Percentiles rank a stretch among this genome's conserved stretches.
These are phyloP conservation scores for Coemansia furcata DNA, from an alignment of 192 early-diverging fungal genomes.

Conservation along the genomic window DNA sequence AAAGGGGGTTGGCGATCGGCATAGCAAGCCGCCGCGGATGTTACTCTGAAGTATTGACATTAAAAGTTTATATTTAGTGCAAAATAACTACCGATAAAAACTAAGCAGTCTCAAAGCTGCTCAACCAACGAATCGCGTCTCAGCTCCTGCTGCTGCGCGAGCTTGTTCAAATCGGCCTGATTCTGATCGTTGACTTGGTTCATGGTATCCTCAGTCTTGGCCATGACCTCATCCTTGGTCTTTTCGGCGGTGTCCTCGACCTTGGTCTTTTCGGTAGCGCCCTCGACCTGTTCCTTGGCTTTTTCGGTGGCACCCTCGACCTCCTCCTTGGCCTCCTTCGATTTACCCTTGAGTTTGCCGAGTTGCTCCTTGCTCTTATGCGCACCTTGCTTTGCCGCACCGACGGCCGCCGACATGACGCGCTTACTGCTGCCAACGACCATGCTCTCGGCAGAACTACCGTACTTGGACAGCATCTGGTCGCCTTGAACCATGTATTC, in stretches of 20 bases:
- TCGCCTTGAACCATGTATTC: slow-evolving; percentile 28
- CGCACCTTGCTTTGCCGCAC: slow-evolving; percentile 22
- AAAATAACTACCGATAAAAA: neutral
- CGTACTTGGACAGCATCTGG: slow-evolving; percentile 32
- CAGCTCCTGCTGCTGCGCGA: slow-evolving; percentile 15
- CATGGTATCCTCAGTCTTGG: neutral
- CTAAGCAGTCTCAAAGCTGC: neutral
- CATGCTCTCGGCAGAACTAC: slow-evolving; percentile 18
- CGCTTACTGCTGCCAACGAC: slow-evolving; percentile 18
- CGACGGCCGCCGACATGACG: slow-evolving; percentile 19
- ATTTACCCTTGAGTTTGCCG: slow-evolving; percentile 3
- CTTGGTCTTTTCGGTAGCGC: neutral
- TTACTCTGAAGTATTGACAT: too few species aligned
- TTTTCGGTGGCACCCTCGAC: neutral
- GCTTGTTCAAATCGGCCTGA: slow-evolving; percentile 11
- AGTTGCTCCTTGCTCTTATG: slow-evolving; percentile 25
- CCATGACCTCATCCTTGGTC: slow-evolving; percentile 1
- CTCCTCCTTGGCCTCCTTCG: slow-evolving; percentile 9
- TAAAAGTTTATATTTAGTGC: neutral
- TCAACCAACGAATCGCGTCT: slow-evolving; percentile 22
- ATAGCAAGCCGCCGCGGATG: neutral
- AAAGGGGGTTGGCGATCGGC: neutral
- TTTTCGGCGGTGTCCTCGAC: neutral
- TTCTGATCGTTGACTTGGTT: neutral
- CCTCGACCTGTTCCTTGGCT: neutral